Evolutionary conservation across 495 filamentous ascomycete genomes (phyloP).

Genomic region (Aspergillus coremiiformis): DNA sequence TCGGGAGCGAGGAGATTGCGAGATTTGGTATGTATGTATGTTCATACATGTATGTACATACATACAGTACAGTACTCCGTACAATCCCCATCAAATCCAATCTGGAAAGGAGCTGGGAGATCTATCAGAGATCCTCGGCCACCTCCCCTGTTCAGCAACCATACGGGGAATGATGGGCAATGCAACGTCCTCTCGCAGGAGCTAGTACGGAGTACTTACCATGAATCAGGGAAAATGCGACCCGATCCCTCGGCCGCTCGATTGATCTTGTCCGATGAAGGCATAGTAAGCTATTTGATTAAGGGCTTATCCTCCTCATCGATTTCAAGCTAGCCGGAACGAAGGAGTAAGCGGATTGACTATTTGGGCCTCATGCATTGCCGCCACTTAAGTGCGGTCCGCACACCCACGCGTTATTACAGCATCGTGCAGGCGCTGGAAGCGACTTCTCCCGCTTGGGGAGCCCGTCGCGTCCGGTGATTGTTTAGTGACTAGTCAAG

Average conservation of each 20-base stretch:
- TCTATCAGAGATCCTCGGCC: background rate
- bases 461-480: background rate
- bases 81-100: background rate
- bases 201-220: background rate
- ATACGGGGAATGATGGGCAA: constrained; percentile 13
- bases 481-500: background rate
- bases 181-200: background rate
- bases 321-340: background rate
- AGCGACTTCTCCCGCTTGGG: background rate
- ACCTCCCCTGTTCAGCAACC: background rate
- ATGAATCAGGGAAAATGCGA: background rate
- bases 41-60: too few relatives aligned
- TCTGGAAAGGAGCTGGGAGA: background rate
- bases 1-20: too few relatives aligned
- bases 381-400: constrained; percentile 1
- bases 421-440: constrained; percentile 14
- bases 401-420: constrained; percentile 15
- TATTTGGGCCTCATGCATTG: constrained; percentile 18
- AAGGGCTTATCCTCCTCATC: background rate
- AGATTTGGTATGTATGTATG: too few relatives aligned
- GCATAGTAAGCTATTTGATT: background rate
- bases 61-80: too few relatives aligned
- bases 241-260: background rate
- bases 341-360: constrained; percentile 2
- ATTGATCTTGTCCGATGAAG: background rate